These are phyloP conservation scores for Plectosphaerella cucumerina DNA, from an alignment of 2,329 filamentous ascomycete species.

Conservation along the genomic window DNA sequence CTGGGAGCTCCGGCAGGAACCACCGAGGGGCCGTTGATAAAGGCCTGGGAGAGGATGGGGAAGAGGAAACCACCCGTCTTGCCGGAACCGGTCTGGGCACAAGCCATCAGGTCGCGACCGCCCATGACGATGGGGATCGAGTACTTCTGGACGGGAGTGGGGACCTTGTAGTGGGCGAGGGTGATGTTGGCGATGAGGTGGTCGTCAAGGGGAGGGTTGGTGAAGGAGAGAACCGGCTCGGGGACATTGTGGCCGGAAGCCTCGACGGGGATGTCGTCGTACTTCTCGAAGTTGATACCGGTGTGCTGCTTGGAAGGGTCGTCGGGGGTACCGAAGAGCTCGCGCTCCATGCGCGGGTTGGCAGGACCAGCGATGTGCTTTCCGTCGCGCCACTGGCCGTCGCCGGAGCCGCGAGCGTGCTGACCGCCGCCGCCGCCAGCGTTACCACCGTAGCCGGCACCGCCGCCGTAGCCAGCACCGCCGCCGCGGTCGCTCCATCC, in stretches of 20 bases:
- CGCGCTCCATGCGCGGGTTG: conserved; percentile 88
- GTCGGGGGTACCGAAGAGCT: conserved; percentile 87
- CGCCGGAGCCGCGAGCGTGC: conserved; percentile 76
- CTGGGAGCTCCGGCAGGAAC: conserved; percentile 60
- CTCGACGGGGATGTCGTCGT: conserved; percentile 98
- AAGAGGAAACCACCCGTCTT: conserved; percentile 99
- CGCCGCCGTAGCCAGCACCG: conserved; percentile 34
- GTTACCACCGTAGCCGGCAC: conserved; percentile 31
- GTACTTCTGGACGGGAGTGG: conserved; percentile 98
- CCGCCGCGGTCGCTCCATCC: conserved; percentile 23
- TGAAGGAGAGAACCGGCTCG: conserved; percentile 86
- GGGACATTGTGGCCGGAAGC: conserved; percentile 92
- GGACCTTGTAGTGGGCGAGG: conserved; percentile 89
- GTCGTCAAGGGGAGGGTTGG: conserved; percentile 90
- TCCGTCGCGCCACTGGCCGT: conserved; percentile 94
- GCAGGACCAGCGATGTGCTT: conserved; percentile 89
- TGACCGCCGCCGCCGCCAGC: conserved; percentile 49
- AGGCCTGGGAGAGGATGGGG: conserved; percentile 97
- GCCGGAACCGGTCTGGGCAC: conserved; percentile 98
- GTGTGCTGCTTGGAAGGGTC: conserved; percentile 94
- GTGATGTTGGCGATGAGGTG: conserved; percentile 92
- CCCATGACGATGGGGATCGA: conserved; percentile 98
- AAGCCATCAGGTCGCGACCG: conserved; percentile 98
- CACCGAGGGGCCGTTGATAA: conserved; percentile 77
- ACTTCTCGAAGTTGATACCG: conserved; percentile 99